A percentile compares a stretch with the other conserved stretches of the same genome.
Evolutionary conservation across 371 early-diverging fungal genomes (phyloP).

Genomic region (Chytridiales sp.): DNA sequence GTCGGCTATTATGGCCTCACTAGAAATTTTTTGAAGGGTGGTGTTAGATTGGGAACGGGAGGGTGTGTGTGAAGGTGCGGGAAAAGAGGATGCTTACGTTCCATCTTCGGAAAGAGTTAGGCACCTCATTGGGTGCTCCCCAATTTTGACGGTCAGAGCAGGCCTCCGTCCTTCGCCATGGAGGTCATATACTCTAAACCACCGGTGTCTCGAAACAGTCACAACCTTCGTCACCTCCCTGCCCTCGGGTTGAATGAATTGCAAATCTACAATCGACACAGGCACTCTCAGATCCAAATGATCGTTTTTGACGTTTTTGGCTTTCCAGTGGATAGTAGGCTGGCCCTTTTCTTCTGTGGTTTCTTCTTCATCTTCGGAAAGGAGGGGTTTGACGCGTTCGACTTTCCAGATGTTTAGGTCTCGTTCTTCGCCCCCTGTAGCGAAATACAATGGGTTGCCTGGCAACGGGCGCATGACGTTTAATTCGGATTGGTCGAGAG

Average conservation of each 20-base stretch:
- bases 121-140: slow-evolving; percentile 64
- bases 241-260: slow-evolving; percentile 37
- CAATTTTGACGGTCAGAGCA: slow-evolving; percentile 61
- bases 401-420: slow-evolving; percentile 80
- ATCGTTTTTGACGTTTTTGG: slow-evolving; percentile 61
- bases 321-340: slow-evolving; percentile 22
- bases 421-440: slow-evolving; percentile 82
- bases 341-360: slow-evolving; percentile 27
- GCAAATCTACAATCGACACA: slow-evolving; percentile 84
- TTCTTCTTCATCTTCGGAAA: slow-evolving; percentile 19
- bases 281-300: slow-evolving; percentile 78
- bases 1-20: slow-evolving; percentile 74
- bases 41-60: slow-evolving; percentile 1
- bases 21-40: slow-evolving; percentile 11
- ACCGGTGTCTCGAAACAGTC: slow-evolving; percentile 8
- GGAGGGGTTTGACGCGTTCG: slow-evolving; percentile 7
- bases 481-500: slow-evolving; percentile 48
- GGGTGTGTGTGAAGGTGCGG: background rate
- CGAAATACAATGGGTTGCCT: slow-evolving; percentile 64
- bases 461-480: slow-evolving; percentile 70
- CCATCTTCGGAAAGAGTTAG: slow-evolving; percentile 38
- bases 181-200: slow-evolving; percentile 80
- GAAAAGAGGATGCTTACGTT: slow-evolving; percentile 30
- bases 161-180: slow-evolving; percentile 65
- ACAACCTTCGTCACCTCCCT: slow-evolving; percentile 5